These are phyloP conservation scores for Calycina herbarum DNA, from an alignment of 2,329 filamentous ascomycete genomes.

Conservation along the genomic window DNA sequence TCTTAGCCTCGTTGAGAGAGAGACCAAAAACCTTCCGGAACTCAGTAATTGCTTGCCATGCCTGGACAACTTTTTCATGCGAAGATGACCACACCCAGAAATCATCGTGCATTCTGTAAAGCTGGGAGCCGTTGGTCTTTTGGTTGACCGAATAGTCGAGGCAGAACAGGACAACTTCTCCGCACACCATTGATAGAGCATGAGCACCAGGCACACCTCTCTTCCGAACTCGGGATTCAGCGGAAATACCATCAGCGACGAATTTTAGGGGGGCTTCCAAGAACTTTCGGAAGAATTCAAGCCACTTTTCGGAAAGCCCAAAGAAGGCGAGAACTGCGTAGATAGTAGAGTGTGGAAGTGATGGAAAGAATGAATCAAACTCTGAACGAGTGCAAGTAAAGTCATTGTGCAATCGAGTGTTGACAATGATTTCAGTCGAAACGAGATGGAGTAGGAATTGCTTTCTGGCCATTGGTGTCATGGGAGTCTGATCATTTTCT, in stretches of 20 bases:
- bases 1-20: conserved; percentile 58
- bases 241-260: conserved; percentile 49
- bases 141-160: conserved; percentile 67
- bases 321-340: conserved; percentile 57
- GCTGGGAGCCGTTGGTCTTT: conserved; percentile 49
- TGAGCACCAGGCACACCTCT: conserved; percentile 62
- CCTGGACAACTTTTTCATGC: conserved; percentile 52
- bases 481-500: background rate
- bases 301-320: conserved; percentile 56
- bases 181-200: conserved; percentile 57
- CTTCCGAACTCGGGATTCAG: conserved; percentile 46
- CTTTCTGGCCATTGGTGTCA: conserved; percentile 48
- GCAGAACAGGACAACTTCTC: conserved; percentile 62
- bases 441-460: conserved; percentile 58
- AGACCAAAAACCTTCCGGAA: conserved; percentile 59
- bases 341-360: conserved; percentile 61
- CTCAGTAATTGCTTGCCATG: conserved; percentile 57
- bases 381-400: conserved; percentile 58
- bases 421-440: conserved; percentile 55
- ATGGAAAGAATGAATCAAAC: conserved; percentile 57
- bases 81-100: conserved; percentile 64
- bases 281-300: conserved; percentile 60
- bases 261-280: conserved; percentile 62
- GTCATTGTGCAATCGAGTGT: conserved; percentile 49
- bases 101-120: conserved; percentile 66